A percentile compares a stretch with the other conserved stretches of the same genome.
Evolutionary conservation across 2,329 filamentous ascomycete genomes (phyloP).

Genomic region (Rutstroemia sp.): DNA sequence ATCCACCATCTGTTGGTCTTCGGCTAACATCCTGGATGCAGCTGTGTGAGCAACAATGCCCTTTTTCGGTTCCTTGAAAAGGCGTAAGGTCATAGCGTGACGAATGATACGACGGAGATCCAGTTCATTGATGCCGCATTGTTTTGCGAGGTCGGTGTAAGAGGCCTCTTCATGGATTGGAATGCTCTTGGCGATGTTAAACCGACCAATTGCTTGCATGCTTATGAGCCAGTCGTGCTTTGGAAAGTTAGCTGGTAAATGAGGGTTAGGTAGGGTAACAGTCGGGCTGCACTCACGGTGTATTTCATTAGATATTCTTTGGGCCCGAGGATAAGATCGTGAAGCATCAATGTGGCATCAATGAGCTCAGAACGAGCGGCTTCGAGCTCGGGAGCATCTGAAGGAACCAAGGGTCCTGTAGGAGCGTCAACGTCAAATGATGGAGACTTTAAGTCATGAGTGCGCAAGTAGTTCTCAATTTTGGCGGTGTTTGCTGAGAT

Average conservation of each 20-base stretch:
- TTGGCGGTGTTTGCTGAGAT: background rate
- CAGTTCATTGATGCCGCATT: conserved; percentile 10
- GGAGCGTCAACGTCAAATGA: background rate
- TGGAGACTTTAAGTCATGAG: background rate
- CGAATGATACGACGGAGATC: conserved; percentile 16
- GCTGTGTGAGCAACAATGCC: conserved; percentile 18
- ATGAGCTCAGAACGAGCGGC: background rate
- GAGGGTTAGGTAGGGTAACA: background rate
- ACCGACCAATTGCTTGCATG: conserved; percentile 20
- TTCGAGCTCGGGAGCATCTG: background rate
- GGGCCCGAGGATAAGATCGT: background rate
- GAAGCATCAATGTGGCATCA: background rate
- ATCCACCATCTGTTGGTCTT: conserved; percentile 11
- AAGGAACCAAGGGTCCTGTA: background rate
- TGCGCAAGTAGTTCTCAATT: background rate
- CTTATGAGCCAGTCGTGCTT: conserved; percentile 1
- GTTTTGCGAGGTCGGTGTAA: conserved; percentile 18
- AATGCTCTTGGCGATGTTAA: conserved; percentile 16
- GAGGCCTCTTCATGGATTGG: conserved; percentile 14
- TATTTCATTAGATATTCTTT: background rate
- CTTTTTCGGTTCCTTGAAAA: conserved; percentile 20
- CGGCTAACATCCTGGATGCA: conserved; percentile 16
- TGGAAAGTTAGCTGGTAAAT: background rate
- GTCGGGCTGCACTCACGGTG: background rate
- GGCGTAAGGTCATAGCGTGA: conserved; percentile 17